Percentiles rank a stretch among this genome's conserved stretches.
Evolutionary conservation across 2,329 filamentous ascomycete genomes (phyloP).

Genomic region (Fusarium phyllophilum): DNA sequence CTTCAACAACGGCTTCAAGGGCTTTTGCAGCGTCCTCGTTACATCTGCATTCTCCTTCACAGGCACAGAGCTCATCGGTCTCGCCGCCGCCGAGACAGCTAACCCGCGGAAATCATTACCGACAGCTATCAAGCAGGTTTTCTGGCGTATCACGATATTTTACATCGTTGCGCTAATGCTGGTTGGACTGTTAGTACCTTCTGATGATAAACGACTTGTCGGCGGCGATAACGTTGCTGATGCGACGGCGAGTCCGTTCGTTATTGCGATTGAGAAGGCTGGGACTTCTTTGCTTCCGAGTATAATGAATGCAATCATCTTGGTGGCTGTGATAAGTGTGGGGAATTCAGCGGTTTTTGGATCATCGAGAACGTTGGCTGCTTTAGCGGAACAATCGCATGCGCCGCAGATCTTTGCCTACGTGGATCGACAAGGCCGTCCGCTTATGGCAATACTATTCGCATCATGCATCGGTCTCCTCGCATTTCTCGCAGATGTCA

Average conservation of each 20-base stretch:
- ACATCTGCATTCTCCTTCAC: conserved; percentile 81
- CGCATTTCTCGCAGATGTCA: conserved; percentile 77
- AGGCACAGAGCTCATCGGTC: conserved; percentile 79
- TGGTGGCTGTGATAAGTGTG: conserved; percentile 89
- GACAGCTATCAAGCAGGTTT: conserved; percentile 90
- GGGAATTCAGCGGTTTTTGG: conserved; percentile 93
- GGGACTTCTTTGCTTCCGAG: conserved; percentile 83
- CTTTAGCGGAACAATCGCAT: conserved; percentile 87
- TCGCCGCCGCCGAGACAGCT: conserved; percentile 80
- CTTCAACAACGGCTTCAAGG: conserved; percentile 85
- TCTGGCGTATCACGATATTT: conserved; percentile 92
- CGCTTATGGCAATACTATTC: conserved; percentile 75
- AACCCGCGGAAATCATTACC: conserved; percentile 85
- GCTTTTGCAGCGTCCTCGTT: conserved; percentile 79
- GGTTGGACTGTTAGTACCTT: conserved; percentile 84
- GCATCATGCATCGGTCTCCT: conserved; percentile 77
- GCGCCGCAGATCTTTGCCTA: conserved; percentile 82
- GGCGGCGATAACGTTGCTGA: conserved; percentile 65
- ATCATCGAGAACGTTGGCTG: conserved; percentile 87
- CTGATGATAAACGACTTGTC: conserved; percentile 72
- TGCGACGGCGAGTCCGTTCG: conserved; percentile 85
- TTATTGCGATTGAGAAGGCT: conserved; percentile 88
- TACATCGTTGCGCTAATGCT: conserved; percentile 87
- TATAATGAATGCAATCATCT: conserved; percentile 94
- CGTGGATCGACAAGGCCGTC: conserved; percentile 86